These are phyloP conservation scores for Zygnema circumcarinatum DNA, from an alignment of 139 green algal genomes.

Conservation along the genomic window DNA sequence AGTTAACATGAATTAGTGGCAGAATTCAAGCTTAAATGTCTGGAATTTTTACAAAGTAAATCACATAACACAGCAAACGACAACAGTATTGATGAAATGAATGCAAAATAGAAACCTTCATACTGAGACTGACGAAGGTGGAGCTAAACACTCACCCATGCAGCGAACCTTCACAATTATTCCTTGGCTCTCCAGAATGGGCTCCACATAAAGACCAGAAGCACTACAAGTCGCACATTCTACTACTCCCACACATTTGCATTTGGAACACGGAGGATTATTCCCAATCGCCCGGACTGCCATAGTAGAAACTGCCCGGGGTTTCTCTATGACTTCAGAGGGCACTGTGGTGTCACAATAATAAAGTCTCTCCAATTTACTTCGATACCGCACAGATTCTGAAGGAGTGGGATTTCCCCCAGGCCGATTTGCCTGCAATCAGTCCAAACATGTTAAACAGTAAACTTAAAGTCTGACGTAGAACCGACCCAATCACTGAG, in stretches of 20 bases:
- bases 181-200: conserved; percentile 45
- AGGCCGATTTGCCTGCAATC: neutral
- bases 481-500: too few species aligned
- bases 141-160: conserved; percentile 21
- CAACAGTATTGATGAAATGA: neutral
- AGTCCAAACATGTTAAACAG: too few species aligned
- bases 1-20: neutral
- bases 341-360: neutral
- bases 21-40: too few species aligned
- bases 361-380: neutral
- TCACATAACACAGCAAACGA: neutral
- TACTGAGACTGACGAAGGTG: neutral
- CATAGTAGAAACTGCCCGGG: neutral
- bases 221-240: conserved; percentile 29
- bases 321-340: conserved; percentile 10
- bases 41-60: too few species aligned
- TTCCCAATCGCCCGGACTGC: conserved; percentile 1
- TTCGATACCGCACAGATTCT: neutral
- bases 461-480: too few species aligned
- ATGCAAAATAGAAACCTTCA: neutral
- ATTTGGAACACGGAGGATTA: conserved; percentile 14
- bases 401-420: neutral
- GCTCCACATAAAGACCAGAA: conserved; percentile 45
- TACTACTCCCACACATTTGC: conserved; percentile 18
- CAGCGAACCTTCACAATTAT: conserved; percentile 47